Base-by-base conservation (phyloP, 2,329 filamentous ascomycete species). In the Polychaeton citri region DNA sequence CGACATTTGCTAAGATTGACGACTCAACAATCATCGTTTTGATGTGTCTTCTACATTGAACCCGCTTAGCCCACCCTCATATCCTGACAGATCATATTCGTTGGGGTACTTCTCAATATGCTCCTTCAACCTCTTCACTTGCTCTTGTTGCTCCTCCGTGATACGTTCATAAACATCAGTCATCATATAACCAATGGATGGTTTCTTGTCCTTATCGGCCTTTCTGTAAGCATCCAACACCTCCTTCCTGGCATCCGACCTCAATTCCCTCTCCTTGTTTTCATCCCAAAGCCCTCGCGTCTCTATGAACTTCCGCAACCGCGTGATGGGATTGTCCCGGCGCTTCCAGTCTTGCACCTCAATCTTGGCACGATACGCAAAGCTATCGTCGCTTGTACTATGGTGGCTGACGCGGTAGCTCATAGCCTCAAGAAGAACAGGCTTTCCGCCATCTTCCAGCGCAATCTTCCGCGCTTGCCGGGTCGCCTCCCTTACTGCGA, bases 361-460 rank as follows among this genome's bases (percentile, higher is more conserved):
- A 1, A 95, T 78, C 18, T 81, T 76, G 2, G 87, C 86, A 6
- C 90, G 81, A 63, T 98, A 98, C 1, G 90, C 90, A 52, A 95
- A 98, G 18, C 82, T 90, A 61, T 98, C 90, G 54, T 98, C 90
- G 0, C 82, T 90, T 1, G 90, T 98, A 60, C 85, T 94, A 64
- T 98, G 90, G 56, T 98, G 86, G 5, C 83, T 88, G 30, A 96
- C 87, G n/a, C 90, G 85, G 62, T 98, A 98, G 17, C 83, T 88
- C 83, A 98, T 93, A 38, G 86, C 86, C 62, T 98, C 90, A 28
- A 98, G 80, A 6, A 98, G 65, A 0, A 98, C 73, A 0, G 85
- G 86, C 43, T 73, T 76, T 3, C 84, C 82, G n/a, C 83, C 84
- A 30, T 83, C 76, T 38, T 80, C 66, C 3, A 96, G 69, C 0